Percentiles rank a stretch among this genome's conserved stretches.
These are phyloP conservation scores for Podaxis mareebaensis DNA, from an alignment of 768 basidiomycete genomes.

Conservation along the genomic window DNA sequence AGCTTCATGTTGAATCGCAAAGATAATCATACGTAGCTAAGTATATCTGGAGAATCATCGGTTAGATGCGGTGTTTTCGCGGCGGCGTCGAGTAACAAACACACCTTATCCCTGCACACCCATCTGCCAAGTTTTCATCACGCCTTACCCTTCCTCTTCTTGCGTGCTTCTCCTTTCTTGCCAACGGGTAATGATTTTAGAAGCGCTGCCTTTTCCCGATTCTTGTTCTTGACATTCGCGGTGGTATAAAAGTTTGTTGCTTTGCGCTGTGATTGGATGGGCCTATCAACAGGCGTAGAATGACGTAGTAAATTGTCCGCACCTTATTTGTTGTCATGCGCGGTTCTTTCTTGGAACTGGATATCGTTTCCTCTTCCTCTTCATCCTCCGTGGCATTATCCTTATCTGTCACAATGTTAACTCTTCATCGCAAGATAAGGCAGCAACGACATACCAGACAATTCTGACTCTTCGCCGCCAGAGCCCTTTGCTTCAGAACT, in stretches of 20 bases:
- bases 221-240: constrained; percentile 89
- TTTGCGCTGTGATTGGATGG: constrained; percentile 59
- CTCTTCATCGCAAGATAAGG: constrained; percentile 5
- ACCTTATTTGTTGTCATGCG: constrained; percentile 97
- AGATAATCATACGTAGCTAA: constrained; percentile 1
- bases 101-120: constrained; percentile 6
- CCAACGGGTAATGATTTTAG: constrained; percentile 58
- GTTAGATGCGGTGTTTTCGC: constrained; percentile 10
- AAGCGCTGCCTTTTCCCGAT: constrained; percentile 61
- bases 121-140: constrained; percentile 6
- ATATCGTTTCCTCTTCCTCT: constrained; percentile 32
- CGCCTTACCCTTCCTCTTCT: constrained; percentile 29
- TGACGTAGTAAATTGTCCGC: constrained; percentile 16
- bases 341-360: constrained; percentile 49
- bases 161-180: constrained; percentile 45
- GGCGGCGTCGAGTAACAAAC: constrained; percentile 14
- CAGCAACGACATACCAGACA: constrained; percentile 19
- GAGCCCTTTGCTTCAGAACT: constrained; percentile 2
- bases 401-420: not conserved
- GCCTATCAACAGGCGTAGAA: constrained; percentile 10
- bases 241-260: constrained; percentile 85
- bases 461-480: constrained; percentile 31
- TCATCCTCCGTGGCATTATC: constrained; percentile 23
- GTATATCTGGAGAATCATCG: constrained; percentile 5
- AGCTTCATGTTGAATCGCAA: not conserved